Percentiles rank a stretch among this genome's conserved stretches.
Evolutionary conservation across 176 grass and related monocot species (phyloP).

Genomic region (Thinopyrum elongatum): DNA sequence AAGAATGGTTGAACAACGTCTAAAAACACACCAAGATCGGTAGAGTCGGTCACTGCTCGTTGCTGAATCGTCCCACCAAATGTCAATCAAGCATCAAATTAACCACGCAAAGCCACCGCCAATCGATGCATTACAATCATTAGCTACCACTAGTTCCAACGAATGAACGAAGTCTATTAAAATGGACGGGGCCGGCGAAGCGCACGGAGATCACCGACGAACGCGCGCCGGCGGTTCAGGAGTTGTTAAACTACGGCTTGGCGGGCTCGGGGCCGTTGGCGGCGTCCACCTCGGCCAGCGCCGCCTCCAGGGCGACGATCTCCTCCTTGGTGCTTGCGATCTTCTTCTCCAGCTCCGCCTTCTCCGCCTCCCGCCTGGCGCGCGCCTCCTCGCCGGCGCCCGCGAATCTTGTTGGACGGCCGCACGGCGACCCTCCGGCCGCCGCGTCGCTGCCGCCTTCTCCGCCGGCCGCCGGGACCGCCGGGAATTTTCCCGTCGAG

Average conservation of each 20-base stretch:
- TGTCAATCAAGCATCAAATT: background rate
- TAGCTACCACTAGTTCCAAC: background rate
- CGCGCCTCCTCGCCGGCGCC: background rate
- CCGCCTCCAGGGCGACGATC: conserved; percentile 7
- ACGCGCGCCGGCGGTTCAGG: background rate
- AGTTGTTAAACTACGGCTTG: background rate
- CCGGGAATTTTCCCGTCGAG: background rate
- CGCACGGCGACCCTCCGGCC: background rate
- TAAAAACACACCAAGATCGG: background rate
- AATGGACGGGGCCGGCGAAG: background rate
- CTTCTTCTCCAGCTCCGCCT: conserved; percentile 7
- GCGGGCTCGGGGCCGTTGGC: background rate
- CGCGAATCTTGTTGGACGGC: background rate
- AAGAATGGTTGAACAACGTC: background rate
- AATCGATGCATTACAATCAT: background rate
- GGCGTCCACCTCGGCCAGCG: background rate
- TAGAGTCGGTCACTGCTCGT: background rate
- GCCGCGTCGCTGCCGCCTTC: background rate
- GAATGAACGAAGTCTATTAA: background rate
- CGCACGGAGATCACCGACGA: background rate
- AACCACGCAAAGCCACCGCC: background rate
- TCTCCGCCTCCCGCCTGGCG: background rate
- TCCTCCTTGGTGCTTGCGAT: conserved; percentile 14
- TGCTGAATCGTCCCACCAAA: background rate
- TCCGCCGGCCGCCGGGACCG: background rate